A percentile compares a stretch with the other conserved stretches of the same genome.
Evolutionary conservation across 495 filamentous ascomycete species (phyloP).

Genomic region (Aspergillus taichungensis): DNA sequence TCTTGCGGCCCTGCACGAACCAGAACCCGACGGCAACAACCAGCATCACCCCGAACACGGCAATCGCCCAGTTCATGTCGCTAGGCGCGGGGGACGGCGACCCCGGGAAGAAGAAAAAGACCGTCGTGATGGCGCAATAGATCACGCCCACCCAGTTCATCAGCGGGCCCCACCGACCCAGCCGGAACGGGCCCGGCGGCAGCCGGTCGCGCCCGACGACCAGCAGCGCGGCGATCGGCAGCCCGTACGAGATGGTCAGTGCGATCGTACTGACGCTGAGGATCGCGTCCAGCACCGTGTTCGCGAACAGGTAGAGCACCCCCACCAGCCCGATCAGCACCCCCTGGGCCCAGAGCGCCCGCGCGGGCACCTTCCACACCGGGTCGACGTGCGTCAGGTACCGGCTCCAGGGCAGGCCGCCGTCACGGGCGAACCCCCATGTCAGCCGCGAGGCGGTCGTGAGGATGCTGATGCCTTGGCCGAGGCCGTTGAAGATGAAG

Average conservation of each 20-base stretch:
- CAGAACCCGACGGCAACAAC: slow-evolving; percentile 35
- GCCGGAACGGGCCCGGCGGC: slow-evolving; percentile 27
- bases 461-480: slow-evolving; percentile 35
- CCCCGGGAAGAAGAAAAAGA: slow-evolving; percentile 39
- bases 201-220: slow-evolving; percentile 33
- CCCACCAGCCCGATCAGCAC: slow-evolving; percentile 35
- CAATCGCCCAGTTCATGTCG: slow-evolving; percentile 42
- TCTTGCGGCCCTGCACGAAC: slow-evolving; percentile 27
- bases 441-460: slow-evolving; percentile 44
- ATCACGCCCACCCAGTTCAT: slow-evolving; percentile 33
- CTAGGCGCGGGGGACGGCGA: slow-evolving; percentile 26
- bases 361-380: slow-evolving; percentile 34
- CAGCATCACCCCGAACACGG: slow-evolving; percentile 41
- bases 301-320: slow-evolving; percentile 37
- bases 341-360: slow-evolving; percentile 37
- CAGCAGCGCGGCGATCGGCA: slow-evolving; percentile 31
- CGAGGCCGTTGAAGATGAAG: slow-evolving; percentile 42
- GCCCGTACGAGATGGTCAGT: slow-evolving; percentile 35
- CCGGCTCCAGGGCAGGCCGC: slow-evolving; percentile 38
- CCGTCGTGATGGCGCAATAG: slow-evolving; percentile 33
- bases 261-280: slow-evolving; percentile 40
- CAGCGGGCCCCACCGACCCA: slow-evolving; percentile 23
- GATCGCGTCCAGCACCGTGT: slow-evolving; percentile 37
- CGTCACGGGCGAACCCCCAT: slow-evolving; percentile 52
- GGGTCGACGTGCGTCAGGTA: slow-evolving; percentile 36